These are phyloP conservation scores for Trichophaea hybrida DNA, from an alignment of 2,329 filamentous ascomycete genomes.

Conservation along the genomic window DNA sequence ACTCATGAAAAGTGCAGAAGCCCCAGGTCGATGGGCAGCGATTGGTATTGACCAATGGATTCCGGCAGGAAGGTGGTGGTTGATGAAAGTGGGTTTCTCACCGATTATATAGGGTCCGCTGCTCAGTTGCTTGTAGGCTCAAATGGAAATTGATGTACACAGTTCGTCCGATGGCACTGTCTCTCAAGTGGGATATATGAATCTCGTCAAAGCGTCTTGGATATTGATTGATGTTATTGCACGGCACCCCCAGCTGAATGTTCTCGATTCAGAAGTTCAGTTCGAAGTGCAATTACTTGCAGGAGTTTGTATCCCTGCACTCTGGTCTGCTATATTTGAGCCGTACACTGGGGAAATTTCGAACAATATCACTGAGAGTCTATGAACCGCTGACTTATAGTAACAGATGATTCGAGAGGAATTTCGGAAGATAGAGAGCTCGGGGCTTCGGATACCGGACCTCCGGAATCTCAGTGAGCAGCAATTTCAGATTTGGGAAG, in stretches of 20 bases:
- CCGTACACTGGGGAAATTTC: too few relatives aligned
- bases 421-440: too few relatives aligned
- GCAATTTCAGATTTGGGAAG: too few relatives aligned
- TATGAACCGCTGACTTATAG: too few relatives aligned
- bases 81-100: slow-evolving; percentile 5
- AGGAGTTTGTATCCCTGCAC: not conserved
- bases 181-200: not conserved
- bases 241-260: not conserved
- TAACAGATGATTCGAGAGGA: too few relatives aligned
- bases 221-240: not conserved
- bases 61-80: slow-evolving; percentile 15
- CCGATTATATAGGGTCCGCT: not conserved
- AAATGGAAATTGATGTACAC: not conserved
- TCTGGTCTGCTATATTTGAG: too few relatives aligned
- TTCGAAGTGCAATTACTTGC: not conserved
- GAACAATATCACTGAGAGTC: too few relatives aligned
- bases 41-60: slow-evolving; percentile 18
- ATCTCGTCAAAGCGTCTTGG: not conserved
- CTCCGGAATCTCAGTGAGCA: too few relatives aligned
- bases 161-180: not conserved
- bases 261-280: not conserved
- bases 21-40: slow-evolving; percentile 7
- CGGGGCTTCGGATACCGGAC: too few relatives aligned
- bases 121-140: not conserved
- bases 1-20: slow-evolving; percentile 5